These are phyloP conservation scores for Excoecaria agallocha DNA, from an alignment of 345 rosid species.

Conservation along the genomic window DNA sequence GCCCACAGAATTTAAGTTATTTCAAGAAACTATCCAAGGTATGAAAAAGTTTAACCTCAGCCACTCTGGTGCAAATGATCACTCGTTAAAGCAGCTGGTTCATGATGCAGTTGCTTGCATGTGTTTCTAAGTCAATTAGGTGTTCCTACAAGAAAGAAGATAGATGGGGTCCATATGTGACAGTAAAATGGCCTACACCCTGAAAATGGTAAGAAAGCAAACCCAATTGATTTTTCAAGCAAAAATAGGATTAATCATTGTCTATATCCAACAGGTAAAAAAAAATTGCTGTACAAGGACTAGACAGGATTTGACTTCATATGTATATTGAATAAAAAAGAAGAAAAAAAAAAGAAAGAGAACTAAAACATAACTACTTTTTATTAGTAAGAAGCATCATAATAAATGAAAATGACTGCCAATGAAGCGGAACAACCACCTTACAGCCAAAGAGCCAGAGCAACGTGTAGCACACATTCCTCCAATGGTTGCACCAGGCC, in stretches of 20 bases:
- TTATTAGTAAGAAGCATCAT: slow-evolving; percentile 2
- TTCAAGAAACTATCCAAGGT: neutral
- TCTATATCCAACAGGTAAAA: neutral
- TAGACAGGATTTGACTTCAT: neutral
- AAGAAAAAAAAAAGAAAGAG: neutral
- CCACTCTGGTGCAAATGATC: neutral
- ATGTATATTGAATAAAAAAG: neutral
- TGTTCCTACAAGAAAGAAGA: neutral
- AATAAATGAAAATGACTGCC: slow-evolving; percentile 6
- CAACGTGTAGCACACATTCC: slow-evolving; percentile 99
- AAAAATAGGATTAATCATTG: neutral
- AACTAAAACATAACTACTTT: neutral
- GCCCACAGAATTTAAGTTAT: neutral
- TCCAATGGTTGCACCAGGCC: slow-evolving; percentile 92
- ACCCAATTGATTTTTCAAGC: neutral
- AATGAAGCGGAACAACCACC: slow-evolving; percentile 46
- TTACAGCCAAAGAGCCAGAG: slow-evolving; percentile 93
- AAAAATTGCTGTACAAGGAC: neutral
- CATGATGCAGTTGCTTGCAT: neutral
- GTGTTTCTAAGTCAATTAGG: slow-evolving; percentile 7
- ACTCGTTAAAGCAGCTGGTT: neutral
- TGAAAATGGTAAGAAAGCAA: neutral
- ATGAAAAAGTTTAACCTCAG: neutral
- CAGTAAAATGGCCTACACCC: neutral
- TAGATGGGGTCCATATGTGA: neutral